Conservation (phyloP, 73 alveolate species). For the Uronychia setigera region DNA sequence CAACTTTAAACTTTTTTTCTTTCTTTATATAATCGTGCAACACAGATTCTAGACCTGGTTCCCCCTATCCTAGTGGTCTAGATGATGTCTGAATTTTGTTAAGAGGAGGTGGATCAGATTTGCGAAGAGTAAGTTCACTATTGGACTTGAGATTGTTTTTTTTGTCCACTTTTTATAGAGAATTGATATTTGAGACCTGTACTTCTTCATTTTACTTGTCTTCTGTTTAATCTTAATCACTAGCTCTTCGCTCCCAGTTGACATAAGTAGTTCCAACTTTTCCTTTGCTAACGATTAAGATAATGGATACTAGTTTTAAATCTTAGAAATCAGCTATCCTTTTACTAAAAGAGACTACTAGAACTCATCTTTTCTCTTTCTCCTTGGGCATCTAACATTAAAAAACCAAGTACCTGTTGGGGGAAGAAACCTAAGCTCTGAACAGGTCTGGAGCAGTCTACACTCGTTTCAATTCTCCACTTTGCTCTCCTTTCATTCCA, state of each 20-base stretch:
- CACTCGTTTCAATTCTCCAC: not conserved
- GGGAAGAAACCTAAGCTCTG: too few species aligned
- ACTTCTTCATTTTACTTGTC: not conserved
- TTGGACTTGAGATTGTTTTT: too few species aligned
- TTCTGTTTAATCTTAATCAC: not conserved
- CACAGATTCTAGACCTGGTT: not conserved
- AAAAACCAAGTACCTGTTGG: too few species aligned
- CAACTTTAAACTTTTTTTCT: not conserved
- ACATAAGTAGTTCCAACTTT: not conserved
- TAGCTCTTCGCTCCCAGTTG: not conserved
- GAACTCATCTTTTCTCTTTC: not conserved
- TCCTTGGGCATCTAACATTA: not conserved
- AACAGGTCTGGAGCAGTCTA: not conserved
- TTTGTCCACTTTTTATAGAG: too few species aligned
- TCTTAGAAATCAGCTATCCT: not conserved
- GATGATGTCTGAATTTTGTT: not conserved
- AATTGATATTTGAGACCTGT: too few species aligned
- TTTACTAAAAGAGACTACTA: not conserved
- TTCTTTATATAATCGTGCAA: not conserved
- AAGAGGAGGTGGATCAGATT: not conserved
- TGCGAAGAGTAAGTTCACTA: too few species aligned
- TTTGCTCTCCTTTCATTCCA: not conserved
- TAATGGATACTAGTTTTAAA: not conserved
- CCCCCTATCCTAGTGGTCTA: not conserved
- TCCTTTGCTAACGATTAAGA: not conserved